These are phyloP conservation scores for Apium graveolens DNA, from an alignment of 129 eudicot species.

Conservation along the genomic window DNA sequence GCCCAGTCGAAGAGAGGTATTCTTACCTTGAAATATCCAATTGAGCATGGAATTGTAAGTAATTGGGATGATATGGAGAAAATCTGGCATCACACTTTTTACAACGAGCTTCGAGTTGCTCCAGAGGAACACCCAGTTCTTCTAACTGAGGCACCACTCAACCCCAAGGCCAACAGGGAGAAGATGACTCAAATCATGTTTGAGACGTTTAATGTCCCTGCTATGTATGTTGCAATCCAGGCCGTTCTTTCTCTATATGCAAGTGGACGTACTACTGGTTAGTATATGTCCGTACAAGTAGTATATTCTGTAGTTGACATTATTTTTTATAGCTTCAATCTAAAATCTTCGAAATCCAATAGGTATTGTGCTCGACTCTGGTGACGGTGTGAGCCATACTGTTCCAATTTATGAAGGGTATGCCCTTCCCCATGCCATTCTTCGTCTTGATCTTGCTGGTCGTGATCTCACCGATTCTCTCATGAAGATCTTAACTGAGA, in stretches of 20 bases:
- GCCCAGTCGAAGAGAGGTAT: slow-evolving; percentile 86
- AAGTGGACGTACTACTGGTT: slow-evolving; percentile 85
- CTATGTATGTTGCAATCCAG: slow-evolving; percentile 73
- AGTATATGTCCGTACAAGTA: slow-evolving; percentile 1
- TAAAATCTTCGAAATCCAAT: not conserved
- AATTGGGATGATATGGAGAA: slow-evolving; percentile 96
- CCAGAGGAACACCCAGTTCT: slow-evolving; percentile 84
- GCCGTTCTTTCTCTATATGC: slow-evolving; percentile 77
- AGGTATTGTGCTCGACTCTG: slow-evolving; percentile 12
- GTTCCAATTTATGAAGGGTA: slow-evolving; percentile 12
- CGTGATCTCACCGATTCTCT: slow-evolving; percentile 14
- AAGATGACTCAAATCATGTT: slow-evolving; percentile 77
- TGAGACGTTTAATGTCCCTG: slow-evolving; percentile 70
- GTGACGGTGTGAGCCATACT: slow-evolving; percentile 15
- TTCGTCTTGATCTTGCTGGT: slow-evolving; percentile 10
- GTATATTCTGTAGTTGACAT: not conserved
- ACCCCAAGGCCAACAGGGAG: slow-evolving; percentile 72
- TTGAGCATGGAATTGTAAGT: slow-evolving; percentile 76
- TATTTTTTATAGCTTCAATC: not conserved
- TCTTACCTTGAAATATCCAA: slow-evolving; percentile 72
- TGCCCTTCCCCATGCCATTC: slow-evolving; percentile 14
- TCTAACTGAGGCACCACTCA: slow-evolving; percentile 69
- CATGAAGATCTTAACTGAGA: slow-evolving; percentile 10
- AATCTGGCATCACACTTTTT: slow-evolving; percentile 88
- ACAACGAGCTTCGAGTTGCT: slow-evolving; percentile 88